phyloP scores from a whole-genome alignment of 176 grass and related monocot species.

The Lolium multiflorum region DNA sequence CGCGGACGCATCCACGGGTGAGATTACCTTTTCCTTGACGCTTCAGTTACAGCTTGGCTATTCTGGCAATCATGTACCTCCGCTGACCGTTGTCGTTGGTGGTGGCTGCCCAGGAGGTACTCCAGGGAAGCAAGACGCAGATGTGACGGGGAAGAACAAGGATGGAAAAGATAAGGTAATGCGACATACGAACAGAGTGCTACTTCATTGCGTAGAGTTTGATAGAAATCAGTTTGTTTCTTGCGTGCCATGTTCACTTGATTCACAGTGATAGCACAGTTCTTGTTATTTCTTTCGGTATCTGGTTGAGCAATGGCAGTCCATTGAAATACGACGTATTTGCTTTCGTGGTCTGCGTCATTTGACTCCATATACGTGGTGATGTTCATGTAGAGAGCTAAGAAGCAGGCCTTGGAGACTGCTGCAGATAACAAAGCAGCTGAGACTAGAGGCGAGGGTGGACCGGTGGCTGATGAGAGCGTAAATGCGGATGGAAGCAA shows the following conservation, averaged over 20 bases:
- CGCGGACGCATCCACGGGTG: slow-evolving; percentile 29
- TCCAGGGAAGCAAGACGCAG: slow-evolving; percentile 12
- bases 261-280: not conserved
- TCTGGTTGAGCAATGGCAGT: not conserved
- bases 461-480: not conserved
- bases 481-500: slow-evolving; percentile 35
- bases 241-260: not conserved
- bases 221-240: not conserved
- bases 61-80: not conserved
- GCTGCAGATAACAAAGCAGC: slow-evolving; percentile 15
- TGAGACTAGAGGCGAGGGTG: slow-evolving; percentile 13
- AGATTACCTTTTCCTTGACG: not conserved
- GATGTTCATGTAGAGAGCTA: slow-evolving; percentile 42
- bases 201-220: not conserved
- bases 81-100: not conserved
- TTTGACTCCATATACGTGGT: not conserved
- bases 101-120: not conserved
- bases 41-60: not conserved
- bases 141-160: slow-evolving; percentile 33
- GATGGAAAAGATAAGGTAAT: slow-evolving; percentile 39
- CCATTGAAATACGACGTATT: not conserved
- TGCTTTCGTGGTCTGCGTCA: not conserved
- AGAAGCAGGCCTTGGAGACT: slow-evolving; percentile 8
- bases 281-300: not conserved
- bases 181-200: not conserved